phyloP scores from a whole-genome alignment of 73 alveolate species.

The Tetrahymena thermophila region DNA sequence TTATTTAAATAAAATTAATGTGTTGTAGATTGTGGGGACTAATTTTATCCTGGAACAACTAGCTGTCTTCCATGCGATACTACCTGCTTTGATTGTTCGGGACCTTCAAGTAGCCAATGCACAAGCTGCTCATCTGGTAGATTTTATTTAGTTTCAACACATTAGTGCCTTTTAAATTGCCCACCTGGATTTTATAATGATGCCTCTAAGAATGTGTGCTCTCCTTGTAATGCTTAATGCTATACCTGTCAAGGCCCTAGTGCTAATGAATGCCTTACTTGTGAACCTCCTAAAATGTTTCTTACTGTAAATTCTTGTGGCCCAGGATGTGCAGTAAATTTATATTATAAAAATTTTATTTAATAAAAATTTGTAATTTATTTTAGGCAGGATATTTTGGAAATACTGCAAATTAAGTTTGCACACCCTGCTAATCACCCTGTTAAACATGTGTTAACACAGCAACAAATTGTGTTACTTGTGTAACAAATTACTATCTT shows the following conservation, averaged over 20 bases:
- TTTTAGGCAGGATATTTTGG: neutral
- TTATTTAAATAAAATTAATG: neutral
- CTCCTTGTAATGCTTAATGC: neutral
- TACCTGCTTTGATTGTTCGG: neutral
- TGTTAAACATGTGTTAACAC: neutral
- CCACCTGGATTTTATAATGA: neutral
- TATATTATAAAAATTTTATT: no score
- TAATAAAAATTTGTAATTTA: neutral
- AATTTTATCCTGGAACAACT: neutral
- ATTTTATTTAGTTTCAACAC: neutral
- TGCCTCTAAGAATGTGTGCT: neutral
- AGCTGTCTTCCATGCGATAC: neutral
- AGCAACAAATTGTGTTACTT: neutral
- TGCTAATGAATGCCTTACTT: neutral
- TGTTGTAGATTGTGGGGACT: neutral
- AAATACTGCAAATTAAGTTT: neutral
- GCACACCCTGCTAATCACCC: neutral
- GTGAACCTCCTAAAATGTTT: neutral
- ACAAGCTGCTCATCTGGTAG: neutral
- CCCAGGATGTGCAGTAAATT: neutral
- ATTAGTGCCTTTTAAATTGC: neutral
- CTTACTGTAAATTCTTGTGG: neutral
- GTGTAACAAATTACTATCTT: neutral
- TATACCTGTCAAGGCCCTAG: neutral
- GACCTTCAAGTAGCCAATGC: neutral